Conservation (phyloP, 306 rosid species). For the Coriaria nepalensis region DNA sequence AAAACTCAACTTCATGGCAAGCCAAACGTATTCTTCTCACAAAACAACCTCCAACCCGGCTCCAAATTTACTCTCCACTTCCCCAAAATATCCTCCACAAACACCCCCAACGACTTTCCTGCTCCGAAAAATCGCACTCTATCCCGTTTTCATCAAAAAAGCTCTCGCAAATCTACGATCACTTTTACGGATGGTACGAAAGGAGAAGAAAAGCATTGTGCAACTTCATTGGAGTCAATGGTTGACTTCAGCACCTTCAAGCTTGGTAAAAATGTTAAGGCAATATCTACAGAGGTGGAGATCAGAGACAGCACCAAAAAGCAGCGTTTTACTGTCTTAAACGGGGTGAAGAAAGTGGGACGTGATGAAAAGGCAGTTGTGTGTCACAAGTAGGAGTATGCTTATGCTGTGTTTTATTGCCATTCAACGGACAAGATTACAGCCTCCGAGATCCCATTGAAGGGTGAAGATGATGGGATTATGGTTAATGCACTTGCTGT, state of each 20-base stretch:
- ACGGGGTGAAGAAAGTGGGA: constrained; percentile 27
- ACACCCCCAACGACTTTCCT: constrained; percentile 24
- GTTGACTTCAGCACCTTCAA: constrained; percentile 53
- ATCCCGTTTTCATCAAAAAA: constrained; percentile 59
- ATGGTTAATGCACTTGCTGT: constrained; percentile 53
- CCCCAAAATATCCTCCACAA: constrained; percentile 16
- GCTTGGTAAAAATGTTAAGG: constrained; percentile 41
- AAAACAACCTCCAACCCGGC: constrained; percentile 34
- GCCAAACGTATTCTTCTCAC: constrained; percentile 53
- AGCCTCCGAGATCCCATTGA: constrained; percentile 38
- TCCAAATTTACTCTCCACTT: constrained; percentile 37
- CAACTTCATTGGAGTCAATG: constrained; percentile 85
- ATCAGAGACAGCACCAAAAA: constrained; percentile 14
- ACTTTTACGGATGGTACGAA: constrained; percentile 16
- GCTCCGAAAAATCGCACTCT: constrained; percentile 33
- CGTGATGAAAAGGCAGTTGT: constrained; percentile 31
- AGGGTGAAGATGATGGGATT: constrained; percentile 29
- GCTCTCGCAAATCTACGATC: constrained; percentile 19
- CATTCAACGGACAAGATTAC: constrained; percentile 31
- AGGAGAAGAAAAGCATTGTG: constrained; percentile 68
- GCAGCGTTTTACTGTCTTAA: constrained; percentile 29
- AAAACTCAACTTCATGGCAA: constrained; percentile 43
- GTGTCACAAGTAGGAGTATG: constrained; percentile 61
- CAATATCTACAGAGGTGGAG: constrained; percentile 45
- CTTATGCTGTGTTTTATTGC: constrained; percentile 68